A percentile compares a stretch with the other conserved stretches of the same genome.
Conservation (phyloP, 2,329 filamentous ascomycete genomes). For the Stachybotrys elegans region DNA sequence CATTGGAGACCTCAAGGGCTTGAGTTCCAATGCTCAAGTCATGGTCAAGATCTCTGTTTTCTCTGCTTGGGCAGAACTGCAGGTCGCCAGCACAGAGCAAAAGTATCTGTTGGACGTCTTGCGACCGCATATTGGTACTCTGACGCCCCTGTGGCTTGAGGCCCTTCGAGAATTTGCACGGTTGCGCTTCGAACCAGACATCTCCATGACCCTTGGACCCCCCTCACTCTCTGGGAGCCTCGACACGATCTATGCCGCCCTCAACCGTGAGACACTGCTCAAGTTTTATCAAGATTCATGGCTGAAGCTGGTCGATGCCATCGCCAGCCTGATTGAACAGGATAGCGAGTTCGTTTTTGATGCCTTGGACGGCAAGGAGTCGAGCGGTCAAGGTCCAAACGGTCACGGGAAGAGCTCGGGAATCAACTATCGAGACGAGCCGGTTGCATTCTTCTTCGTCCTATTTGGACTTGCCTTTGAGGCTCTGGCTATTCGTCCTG, state of each 20-base stretch:
- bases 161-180: slow-evolving; percentile 91
- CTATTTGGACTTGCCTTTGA: slow-evolving; percentile 96
- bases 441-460: slow-evolving; percentile 98
- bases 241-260: slow-evolving; percentile 88
- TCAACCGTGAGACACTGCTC: slow-evolving; percentile 89
- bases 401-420: slow-evolving; percentile 61
- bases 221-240: slow-evolving; percentile 78
- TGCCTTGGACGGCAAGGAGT: slow-evolving; percentile 81
- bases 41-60: slow-evolving; percentile 99
- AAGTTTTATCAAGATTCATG: slow-evolving; percentile 97
- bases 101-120: slow-evolving; percentile 84
- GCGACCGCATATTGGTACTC: slow-evolving; percentile 79
- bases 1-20: slow-evolving; percentile 86
- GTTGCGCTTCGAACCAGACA: slow-evolving; percentile 92
- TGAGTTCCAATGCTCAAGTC: slow-evolving; percentile 93
- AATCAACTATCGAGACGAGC: slow-evolving; percentile 97
- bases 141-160: slow-evolving; percentile 91
- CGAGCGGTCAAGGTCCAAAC: slow-evolving; percentile 40
- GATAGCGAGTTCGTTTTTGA: slow-evolving; percentile 98
- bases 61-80: slow-evolving; percentile 93
- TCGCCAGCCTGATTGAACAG: slow-evolving; percentile 93
- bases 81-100: slow-evolving; percentile 91
- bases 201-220: slow-evolving; percentile 82
- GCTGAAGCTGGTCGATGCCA: slow-evolving; percentile 94
- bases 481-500: slow-evolving; percentile 77